A percentile compares a stretch with the other conserved stretches of the same genome.
Evolutionary conservation across 2,329 filamentous ascomycete species (phyloP).

Genomic region (Trichoderma harzianum): DNA sequence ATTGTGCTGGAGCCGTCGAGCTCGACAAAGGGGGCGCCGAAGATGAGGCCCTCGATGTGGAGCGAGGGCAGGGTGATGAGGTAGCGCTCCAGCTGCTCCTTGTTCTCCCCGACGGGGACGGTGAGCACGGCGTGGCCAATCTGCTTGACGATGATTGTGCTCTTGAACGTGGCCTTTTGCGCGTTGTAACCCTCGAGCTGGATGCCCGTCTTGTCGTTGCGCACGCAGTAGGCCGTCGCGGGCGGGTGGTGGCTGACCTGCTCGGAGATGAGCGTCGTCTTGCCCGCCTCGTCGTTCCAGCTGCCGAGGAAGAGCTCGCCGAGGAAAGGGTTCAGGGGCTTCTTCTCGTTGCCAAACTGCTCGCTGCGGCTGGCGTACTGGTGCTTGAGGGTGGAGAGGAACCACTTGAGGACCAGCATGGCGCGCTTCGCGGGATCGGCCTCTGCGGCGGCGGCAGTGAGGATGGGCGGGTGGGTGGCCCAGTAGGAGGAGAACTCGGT

Average conservation of each 20-base stretch:
- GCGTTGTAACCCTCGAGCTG: conserved; percentile 85
- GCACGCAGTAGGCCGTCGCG: conserved; percentile 89
- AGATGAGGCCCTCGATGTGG: conserved; percentile 91
- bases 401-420: conserved; percentile 91
- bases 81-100: conserved; percentile 62
- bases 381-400: conserved; percentile 87
- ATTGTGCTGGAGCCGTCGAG: conserved; percentile 84
- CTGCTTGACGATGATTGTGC: conserved; percentile 93
- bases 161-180: conserved; percentile 91
- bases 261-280: conserved; percentile 84
- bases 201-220: conserved; percentile 79
- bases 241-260: conserved; percentile 95
- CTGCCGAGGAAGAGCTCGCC: conserved; percentile 90
- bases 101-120: conserved; percentile 49
- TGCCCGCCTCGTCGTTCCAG: conserved; percentile 80
- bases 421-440: conserved; percentile 77
- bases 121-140: conserved; percentile 84
- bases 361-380: conserved; percentile 75
- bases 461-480: conserved; percentile 72
- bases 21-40: conserved; percentile 84
- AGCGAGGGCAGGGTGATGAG: conserved; percentile 87
- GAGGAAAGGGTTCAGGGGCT: conserved; percentile 93
- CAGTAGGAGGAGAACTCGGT: conserved; percentile 82
- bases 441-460: conserved; percentile 79
- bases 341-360: conserved; percentile 86